phyloP scores from a whole-genome alignment of 108 stramenopile genomes.

The Pinguiococcus pyrenoidosus region DNA sequence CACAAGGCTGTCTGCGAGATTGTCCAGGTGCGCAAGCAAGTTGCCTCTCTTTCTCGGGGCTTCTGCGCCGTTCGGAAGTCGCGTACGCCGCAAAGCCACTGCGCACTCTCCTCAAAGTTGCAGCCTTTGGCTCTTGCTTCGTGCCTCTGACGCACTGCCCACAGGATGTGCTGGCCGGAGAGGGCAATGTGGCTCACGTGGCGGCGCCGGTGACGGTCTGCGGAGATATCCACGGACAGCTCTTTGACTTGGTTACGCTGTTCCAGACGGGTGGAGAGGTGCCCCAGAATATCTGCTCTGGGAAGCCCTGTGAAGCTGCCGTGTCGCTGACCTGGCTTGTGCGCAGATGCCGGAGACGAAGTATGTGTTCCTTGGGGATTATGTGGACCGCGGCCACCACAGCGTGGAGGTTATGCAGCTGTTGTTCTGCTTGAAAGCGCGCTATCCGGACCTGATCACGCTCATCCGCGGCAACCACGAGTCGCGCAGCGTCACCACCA shows the following conservation, averaged over 20 bases:
- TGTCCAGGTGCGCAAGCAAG: too few relatives aligned
- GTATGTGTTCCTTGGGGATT: slow-evolving; percentile 83
- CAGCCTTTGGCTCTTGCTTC: too few relatives aligned
- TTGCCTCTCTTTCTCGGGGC: too few relatives aligned
- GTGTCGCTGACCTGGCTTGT: neutral
- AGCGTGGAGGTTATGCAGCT: slow-evolving; percentile 25
- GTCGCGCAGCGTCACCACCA: slow-evolving; percentile 78
- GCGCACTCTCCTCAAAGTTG: too few relatives aligned
- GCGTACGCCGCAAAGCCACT: too few relatives aligned
- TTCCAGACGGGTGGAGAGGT: too few relatives aligned
- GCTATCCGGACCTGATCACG: slow-evolving; percentile 57
- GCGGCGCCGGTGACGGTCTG: slow-evolving; percentile 7
- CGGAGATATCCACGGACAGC: slow-evolving; percentile 15
- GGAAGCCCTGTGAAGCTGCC: neutral
- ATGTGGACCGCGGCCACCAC: slow-evolving; percentile 79
- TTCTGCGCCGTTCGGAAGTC: too few relatives aligned
- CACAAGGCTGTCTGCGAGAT: too few relatives aligned
- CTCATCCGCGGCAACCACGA: slow-evolving; percentile 84
- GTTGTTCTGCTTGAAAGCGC: slow-evolving; percentile 9
- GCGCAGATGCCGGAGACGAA: slow-evolving; percentile 70
- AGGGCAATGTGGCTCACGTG: too few relatives aligned
- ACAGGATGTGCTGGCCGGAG: too few relatives aligned
- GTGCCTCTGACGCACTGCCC: too few relatives aligned
- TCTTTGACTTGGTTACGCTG: slow-evolving; percentile 5
- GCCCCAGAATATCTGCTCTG: too few relatives aligned